Conservation (phyloP, 1,284 basidiomycete genomes). For the Tremellales sp. region DNA sequence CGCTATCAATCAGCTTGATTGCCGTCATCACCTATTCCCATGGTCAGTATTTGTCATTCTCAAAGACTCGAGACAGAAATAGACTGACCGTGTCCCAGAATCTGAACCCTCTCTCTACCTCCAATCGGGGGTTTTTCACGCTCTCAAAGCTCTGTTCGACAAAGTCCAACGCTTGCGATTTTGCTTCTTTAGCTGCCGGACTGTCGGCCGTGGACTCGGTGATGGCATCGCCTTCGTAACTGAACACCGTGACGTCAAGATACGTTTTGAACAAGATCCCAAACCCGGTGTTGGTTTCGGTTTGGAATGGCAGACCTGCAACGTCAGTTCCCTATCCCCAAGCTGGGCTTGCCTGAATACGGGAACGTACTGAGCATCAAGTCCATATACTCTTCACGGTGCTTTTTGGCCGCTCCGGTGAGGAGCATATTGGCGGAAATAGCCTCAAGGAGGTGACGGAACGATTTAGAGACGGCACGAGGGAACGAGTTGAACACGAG, state of each 20-base stretch:
- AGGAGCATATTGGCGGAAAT: conserved; percentile 88
- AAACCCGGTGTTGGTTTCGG: conserved; percentile 95
- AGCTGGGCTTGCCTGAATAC: not conserved
- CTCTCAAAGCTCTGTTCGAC: conserved; percentile 90
- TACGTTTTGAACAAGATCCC: conserved; percentile 96
- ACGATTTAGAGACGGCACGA: conserved; percentile 78
- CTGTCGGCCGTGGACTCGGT: conserved; percentile 55
- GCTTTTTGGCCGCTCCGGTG: conserved; percentile 75
- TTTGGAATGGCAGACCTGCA: conserved; percentile 75
- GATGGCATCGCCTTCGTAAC: conserved; percentile 60
- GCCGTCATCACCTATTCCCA: conserved; percentile 53
- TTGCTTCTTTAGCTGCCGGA: conserved; percentile 74
- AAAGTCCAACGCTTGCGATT: conserved; percentile 80
- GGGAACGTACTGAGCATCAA: conserved; percentile 61
- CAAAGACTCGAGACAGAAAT: conserved; percentile 31
- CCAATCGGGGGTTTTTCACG: conserved; percentile 76
- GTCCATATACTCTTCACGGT: conserved; percentile 87
- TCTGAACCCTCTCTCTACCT: conserved; percentile 92
- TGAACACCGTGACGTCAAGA: conserved; percentile 78
- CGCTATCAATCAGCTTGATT: conserved; percentile 35
- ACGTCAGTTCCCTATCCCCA: not conserved
- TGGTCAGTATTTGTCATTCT: conserved; percentile 66
- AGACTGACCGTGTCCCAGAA: conserved; percentile 91
- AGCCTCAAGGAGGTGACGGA: conserved; percentile 86
- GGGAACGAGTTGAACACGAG: conserved; percentile 98